Conservation (phyloP, 176 grass and related monocot species). For the Aegilops longissima region DNA sequence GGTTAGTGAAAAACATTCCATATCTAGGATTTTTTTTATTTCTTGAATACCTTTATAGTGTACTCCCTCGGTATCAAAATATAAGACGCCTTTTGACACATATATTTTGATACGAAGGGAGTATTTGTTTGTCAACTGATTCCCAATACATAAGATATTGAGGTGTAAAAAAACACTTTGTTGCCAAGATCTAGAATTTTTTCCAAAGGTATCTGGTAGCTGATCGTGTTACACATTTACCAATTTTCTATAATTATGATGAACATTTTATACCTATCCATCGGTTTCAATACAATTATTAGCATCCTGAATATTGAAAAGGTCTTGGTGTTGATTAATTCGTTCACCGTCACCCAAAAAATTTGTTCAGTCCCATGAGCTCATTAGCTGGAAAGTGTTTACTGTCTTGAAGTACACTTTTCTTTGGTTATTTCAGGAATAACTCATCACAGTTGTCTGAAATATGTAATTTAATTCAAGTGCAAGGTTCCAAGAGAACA, state of each 20-base stretch:
- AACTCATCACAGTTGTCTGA: neutral
- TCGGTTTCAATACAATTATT: slow-evolving; percentile 5
- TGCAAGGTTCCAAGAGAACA: neutral
- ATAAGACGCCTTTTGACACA: too few species aligned
- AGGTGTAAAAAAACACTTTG: neutral
- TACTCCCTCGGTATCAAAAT: neutral
- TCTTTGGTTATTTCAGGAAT: neutral
- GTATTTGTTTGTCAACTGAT: slow-evolving; percentile 9
- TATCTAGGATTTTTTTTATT: neutral
- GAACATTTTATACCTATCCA: neutral
- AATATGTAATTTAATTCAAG: neutral
- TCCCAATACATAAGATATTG: neutral
- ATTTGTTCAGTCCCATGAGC: neutral
- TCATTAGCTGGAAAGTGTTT: neutral
- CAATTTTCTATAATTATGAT: neutral
- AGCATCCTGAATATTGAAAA: neutral
- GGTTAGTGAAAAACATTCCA: slow-evolving; percentile 45
- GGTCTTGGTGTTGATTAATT: neutral
- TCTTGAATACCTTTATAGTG: neutral
- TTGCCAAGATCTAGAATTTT: neutral
- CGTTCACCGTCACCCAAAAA: neutral
- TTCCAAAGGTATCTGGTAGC: neutral
- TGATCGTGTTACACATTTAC: neutral
- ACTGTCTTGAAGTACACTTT: neutral
- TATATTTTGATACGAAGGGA: too few species aligned